Base-by-base conservation (phyloP, 306 rosid species). In the Quillaja saponaria region DNA sequence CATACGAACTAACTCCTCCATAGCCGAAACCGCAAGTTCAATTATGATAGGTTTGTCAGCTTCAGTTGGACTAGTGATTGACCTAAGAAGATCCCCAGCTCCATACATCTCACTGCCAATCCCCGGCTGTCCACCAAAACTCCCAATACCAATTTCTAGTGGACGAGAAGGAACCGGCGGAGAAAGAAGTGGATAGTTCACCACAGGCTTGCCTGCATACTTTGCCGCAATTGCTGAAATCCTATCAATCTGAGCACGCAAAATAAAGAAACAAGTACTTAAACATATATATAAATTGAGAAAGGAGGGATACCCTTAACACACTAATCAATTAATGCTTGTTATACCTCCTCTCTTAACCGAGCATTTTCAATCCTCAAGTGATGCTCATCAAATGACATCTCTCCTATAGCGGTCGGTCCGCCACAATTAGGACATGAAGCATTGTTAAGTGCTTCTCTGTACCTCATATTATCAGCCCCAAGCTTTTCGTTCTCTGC, bases 401-500 rank as follows among this genome's bases (percentile, higher is more conserved):
- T 89, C 78, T 89, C 99, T 28, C 99, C 99, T 0, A 89, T 80
- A 13, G 97, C 91, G 0, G 99, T 90, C 13, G 99, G 99, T 33
- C 99, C 99, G 38, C 99, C 99, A 25, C 99, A 94, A 59, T 87
- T 89, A 19, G 97, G 99, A 69, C 99, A 94, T 1, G 97, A 89
- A 6, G 99, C 96, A 65, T 87, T 94, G 81, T 91, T 66, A 12
- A 94, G 85, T 13, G 99, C 99, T 68, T 94, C 99, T 63, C 99
- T 84, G 44, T 81, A 94, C 82, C 96, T 83, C 95, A 94, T 89
- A 68, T 87, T 94, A 72, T 94, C 97, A 0, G 87, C 77, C n/a
- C 96, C 65, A 40, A 94, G 95, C 85, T 94, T 94, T 8, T 94
- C 99, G 4, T 94, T 94, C 13, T 94, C 99, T 0, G 80, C 54